Evolutionary conservation across 176 grass and related monocot species (phyloP).

Genomic region (Echinochloa phyllopogon): DNA sequence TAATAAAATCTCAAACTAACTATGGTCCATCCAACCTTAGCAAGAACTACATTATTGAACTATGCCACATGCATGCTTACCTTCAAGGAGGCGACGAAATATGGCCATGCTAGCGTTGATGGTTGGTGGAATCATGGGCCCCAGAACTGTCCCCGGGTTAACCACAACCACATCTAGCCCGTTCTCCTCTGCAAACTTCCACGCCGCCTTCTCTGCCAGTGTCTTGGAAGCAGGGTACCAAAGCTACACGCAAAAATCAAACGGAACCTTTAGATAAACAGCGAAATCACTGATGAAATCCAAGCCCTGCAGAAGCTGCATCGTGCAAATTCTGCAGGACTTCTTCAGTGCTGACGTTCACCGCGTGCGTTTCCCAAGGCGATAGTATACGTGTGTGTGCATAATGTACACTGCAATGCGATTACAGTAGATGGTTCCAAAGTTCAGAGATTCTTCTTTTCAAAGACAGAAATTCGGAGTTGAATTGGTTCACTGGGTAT

Average conservation of each 20-base stretch:
- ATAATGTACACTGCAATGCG: not conserved
- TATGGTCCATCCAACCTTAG: not conserved
- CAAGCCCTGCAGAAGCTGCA: not conserved
- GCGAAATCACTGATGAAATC: not conserved
- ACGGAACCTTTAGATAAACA: not conserved
- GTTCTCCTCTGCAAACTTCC: conserved; percentile 91
- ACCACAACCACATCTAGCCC: conserved; percentile 73
- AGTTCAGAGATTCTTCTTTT: not conserved
- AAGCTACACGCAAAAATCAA: conserved; percentile 47
- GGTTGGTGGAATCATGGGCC: conserved; percentile 69
- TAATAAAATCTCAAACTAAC: too few species aligned
- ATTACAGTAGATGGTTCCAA: not conserved
- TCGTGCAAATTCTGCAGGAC: not conserved
- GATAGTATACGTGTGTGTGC: not conserved
- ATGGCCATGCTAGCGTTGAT: conserved; percentile 85
- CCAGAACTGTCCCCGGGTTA: conserved; percentile 80
- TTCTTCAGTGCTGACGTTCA: not conserved
- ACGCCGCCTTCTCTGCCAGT: conserved; percentile 86
- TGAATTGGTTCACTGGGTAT: not conserved
- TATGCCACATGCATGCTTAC: not conserved
- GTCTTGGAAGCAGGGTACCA: conserved; percentile 95
- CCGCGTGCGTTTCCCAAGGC: not conserved
- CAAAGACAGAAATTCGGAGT: not conserved
- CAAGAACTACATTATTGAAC: not conserved
- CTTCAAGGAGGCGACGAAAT: conserved; percentile 64